Evolutionary conservation across 2,329 filamentous ascomycete species (phyloP), one percentile per base, ranked within the genome.

Genomic region (Fusarium pininemorale): DNA sequence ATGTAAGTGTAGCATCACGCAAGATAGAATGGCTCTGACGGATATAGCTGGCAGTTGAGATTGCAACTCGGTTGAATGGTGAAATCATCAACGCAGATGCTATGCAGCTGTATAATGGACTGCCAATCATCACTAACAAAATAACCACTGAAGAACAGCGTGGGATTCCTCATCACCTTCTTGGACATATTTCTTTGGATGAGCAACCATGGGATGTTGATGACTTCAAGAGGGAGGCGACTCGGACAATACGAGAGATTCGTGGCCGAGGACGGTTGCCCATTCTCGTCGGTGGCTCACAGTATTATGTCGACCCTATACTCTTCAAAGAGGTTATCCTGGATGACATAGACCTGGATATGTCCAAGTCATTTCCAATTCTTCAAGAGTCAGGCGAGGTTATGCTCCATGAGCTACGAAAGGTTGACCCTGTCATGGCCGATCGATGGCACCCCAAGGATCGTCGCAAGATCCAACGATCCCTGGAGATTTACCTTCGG

Each of bases 21-120:
- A 53, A 37, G 26, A 26, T 5, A 32, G 30, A n/a, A 38, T 56
- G 37, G 58, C 13, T 63, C 60, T 71, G 44, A 69, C 69, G 20
- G 7, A 54, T 50, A 12, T 71, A 98, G 95, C 89, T 98, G 75
- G 96, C 96, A 14, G 92, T 99, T 45, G 94, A 98, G 72, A 85
- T 99, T 58, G 96, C 97, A 2, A 87, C 87, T 47, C 90, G 88
- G 28, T 95, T 95, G 83, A 92, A 96, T 82, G 96, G 97, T 79
- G 96, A 99, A 82, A 90, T 99, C 59, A 95, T 99, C 84, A 99
- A 99, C 80, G 94, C 94, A 53, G 96, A 99, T 86, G 96, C 96
- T 44, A 98, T 99, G 95, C 96, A 99, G 81, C 91, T 99, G 84
- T 99, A 99, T 82, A 89, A 90, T 60, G 96, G 96, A 6, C 85